These are phyloP conservation scores for Ceratobasidium sp. DNA, from an alignment of 1,284 basidiomycete genomes.

Conservation along the genomic window DNA sequence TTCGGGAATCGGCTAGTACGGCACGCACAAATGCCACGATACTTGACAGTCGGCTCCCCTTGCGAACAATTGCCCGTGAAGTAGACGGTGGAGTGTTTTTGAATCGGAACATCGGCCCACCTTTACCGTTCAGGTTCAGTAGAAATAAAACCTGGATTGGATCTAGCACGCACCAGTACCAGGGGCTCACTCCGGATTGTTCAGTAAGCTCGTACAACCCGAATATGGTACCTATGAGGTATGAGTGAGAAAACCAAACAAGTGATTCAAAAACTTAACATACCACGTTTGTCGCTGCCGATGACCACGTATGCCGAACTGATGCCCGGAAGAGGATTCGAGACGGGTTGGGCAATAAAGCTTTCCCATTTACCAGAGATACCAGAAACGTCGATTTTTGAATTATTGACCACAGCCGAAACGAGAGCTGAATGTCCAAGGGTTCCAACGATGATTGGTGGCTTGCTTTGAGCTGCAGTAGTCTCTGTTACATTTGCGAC, in stretches of 20 bases:
- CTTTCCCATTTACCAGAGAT: slow-evolving; percentile 71
- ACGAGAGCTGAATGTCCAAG: slow-evolving; percentile 68
- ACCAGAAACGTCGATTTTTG: slow-evolving; percentile 61
- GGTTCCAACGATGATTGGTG: slow-evolving; percentile 69
- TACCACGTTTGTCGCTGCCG: slow-evolving; percentile 69
- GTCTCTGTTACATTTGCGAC: slow-evolving; percentile 57
- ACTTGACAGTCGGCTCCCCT: slow-evolving; percentile 72
- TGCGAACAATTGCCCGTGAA: slow-evolving; percentile 62
- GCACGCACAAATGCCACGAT: slow-evolving; percentile 61
- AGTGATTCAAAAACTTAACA: slow-evolving; percentile 16
- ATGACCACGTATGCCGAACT: slow-evolving; percentile 68
- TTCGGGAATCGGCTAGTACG: no score
- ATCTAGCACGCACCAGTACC: slow-evolving; percentile 36
- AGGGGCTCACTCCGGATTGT: slow-evolving; percentile 61
- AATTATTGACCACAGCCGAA: slow-evolving; percentile 59
- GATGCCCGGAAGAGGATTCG: slow-evolving; percentile 65
- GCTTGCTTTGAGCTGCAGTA: slow-evolving; percentile 40
- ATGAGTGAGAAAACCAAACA: slow-evolving; percentile 18
- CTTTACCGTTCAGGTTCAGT: slow-evolving; percentile 26
- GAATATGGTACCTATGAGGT: slow-evolving; percentile 59
- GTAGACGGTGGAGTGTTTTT: slow-evolving; percentile 57
- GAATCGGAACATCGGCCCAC: slow-evolving; percentile 57
- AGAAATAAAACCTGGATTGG: no score
- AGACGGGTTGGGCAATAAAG: slow-evolving; percentile 61
- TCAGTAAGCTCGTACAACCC: slow-evolving; percentile 75